Evolutionary conservation across 257 asterid genomes (phyloP).

Genomic region (Thymus quinquecostatus): DNA sequence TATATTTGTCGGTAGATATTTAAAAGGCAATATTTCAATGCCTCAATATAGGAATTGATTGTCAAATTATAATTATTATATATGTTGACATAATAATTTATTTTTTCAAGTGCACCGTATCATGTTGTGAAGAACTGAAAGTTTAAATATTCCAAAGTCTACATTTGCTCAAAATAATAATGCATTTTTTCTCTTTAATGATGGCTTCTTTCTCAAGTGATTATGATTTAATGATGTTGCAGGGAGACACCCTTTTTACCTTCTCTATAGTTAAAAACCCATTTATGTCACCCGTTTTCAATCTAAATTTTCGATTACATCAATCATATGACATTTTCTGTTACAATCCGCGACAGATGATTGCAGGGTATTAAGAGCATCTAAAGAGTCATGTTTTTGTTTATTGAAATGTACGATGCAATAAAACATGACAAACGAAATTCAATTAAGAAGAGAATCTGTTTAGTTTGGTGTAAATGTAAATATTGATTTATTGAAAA

Average conservation of each 20-base stretch:
- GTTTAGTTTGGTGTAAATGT: too few relatives aligned
- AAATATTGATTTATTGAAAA: too few relatives aligned
- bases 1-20: too few relatives aligned
- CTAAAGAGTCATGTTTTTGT: too few relatives aligned
- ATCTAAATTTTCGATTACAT: too few relatives aligned
- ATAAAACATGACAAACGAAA: too few relatives aligned
- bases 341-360: too few relatives aligned
- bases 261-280: slow-evolving; percentile 6
- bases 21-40: too few relatives aligned
- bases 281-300: background rate
- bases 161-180: slow-evolving; percentile 12
- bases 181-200: background rate
- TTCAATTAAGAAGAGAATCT: too few relatives aligned
- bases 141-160: background rate
- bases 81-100: background rate
- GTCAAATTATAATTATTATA: background rate
- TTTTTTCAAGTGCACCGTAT: background rate
- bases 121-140: background rate
- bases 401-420: too few relatives aligned
- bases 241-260: slow-evolving; percentile 23
- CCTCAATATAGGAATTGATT: too few relatives aligned
- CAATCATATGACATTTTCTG: too few relatives aligned
- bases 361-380: background rate
- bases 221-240: slow-evolving; percentile 25
- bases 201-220: slow-evolving; percentile 29